phyloP scores from a whole-genome alignment of 352 stramenopile species.

The Blastocystis sp. region DNA sequence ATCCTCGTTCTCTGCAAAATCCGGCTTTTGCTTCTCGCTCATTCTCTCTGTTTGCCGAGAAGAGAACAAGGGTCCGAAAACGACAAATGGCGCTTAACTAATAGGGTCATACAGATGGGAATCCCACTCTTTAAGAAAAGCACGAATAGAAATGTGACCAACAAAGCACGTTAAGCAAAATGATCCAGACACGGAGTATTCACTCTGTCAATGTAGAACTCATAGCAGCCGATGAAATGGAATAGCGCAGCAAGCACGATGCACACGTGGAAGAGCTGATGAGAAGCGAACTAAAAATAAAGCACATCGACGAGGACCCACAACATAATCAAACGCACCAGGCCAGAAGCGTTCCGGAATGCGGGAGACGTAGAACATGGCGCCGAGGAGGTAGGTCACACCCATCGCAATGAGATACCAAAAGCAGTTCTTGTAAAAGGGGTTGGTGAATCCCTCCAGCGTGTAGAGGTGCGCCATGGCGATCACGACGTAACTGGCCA shows the following conservation, averaged over 20 bases:
- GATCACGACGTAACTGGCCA: constrained; percentile 48
- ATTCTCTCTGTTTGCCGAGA: background rate
- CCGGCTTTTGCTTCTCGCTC: background rate
- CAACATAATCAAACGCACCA: constrained; percentile 68
- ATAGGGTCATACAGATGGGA: no score
- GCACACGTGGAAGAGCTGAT: constrained; percentile 68
- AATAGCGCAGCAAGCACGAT: constrained; percentile 68
- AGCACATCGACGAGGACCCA: constrained; percentile 8
- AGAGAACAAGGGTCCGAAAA: no score
- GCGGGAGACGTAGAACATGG: constrained; percentile 43
- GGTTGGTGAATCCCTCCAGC: constrained; percentile 57
- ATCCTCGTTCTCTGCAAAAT: background rate
- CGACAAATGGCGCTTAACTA: no score
- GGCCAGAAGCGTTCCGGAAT: constrained; percentile 66
- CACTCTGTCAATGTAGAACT: constrained; percentile 59
- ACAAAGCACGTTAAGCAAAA: background rate
- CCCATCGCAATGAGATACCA: constrained; percentile 62
- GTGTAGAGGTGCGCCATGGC: constrained; percentile 33
- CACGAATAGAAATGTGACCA: constrained; percentile 12
- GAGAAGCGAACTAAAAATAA: constrained; percentile 44
- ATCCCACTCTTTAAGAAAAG: background rate
- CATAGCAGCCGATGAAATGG: constrained; percentile 66
- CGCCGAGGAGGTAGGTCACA: constrained; percentile 55
- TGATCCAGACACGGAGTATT: constrained; percentile 56
- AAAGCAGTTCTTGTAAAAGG: constrained; percentile 11